phyloP scores from a whole-genome alignment of 805 yeast species.

The Peterozyma xylosa region DNA sequence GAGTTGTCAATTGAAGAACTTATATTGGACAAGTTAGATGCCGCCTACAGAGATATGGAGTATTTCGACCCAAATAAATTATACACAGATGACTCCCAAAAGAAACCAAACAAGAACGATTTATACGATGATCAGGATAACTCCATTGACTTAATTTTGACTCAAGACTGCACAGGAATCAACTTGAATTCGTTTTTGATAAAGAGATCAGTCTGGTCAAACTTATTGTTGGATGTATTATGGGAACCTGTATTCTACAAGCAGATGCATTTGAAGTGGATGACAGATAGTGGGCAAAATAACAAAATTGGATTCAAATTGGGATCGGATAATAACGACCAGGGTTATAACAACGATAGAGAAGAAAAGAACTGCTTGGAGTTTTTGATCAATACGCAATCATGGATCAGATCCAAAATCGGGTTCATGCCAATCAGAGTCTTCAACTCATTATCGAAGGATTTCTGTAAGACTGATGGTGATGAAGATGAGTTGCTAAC shows the following conservation, averaged over 20 bases:
- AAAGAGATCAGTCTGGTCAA: conserved; percentile 30
- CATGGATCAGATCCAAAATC: conserved; percentile 31
- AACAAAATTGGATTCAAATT: conserved; percentile 20
- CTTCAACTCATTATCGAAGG: conserved; percentile 28
- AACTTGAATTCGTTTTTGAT: conserved; percentile 31
- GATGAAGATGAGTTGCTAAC: conserved; percentile 18
- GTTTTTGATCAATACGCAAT: conserved; percentile 25
- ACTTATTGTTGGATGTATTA: conserved; percentile 25
- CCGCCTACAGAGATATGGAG: conserved; percentile 22
- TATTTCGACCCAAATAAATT: conserved; percentile 29
- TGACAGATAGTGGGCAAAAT: conserved; percentile 13
- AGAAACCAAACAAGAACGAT: conserved; percentile 11
- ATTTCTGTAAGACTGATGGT: conserved; percentile 25
- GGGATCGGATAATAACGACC: conserved; percentile 18
- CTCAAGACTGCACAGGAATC: conserved; percentile 36
- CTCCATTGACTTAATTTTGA: conserved; percentile 26
- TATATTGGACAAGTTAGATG: conserved; percentile 22
- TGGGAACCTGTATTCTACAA: conserved; percentile 34
- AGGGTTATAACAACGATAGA: conserved; percentile 29
- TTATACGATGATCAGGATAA: conserved; percentile 18
- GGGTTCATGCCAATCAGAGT: conserved; percentile 31
- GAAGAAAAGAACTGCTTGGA: conserved; percentile 32
- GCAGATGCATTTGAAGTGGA: conserved; percentile 25
- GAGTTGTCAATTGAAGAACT: conserved; percentile 24
- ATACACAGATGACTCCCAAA: conserved; percentile 18